Conservation (phyloP, 1,284 basidiomycete species). For the Pyrrhoderma noxium region DNA sequence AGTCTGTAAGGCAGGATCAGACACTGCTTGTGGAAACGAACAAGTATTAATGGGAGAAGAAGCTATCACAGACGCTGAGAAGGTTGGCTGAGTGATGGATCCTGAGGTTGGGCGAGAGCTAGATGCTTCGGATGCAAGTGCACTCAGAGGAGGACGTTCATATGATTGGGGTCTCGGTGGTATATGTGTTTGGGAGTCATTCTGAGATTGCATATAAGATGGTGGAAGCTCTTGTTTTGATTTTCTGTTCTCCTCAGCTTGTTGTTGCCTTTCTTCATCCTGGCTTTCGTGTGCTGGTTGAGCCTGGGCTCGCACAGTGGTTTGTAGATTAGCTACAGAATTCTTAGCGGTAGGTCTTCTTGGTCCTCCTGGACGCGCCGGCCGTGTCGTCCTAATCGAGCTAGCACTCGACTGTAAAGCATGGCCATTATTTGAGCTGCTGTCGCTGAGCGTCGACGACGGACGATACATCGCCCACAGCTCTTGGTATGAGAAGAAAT, state of each 20-base stretch:
- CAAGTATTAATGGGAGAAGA: background rate
- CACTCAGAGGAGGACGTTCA: slow-evolving; percentile 1
- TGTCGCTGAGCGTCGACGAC: slow-evolving; percentile 4
- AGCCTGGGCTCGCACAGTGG: background rate
- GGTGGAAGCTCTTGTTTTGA: slow-evolving; percentile 5
- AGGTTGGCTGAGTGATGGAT: background rate
- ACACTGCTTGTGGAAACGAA: background rate
- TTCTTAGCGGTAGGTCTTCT: slow-evolving; percentile 11
- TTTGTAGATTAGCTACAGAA: slow-evolving; percentile 4
- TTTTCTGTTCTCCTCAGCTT: background rate
- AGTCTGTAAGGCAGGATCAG: background rate
- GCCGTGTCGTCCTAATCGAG: slow-evolving; percentile 2
- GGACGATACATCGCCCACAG: slow-evolving; percentile 7
- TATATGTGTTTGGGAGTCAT: slow-evolving; percentile 1
- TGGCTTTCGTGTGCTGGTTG: background rate
- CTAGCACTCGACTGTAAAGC: background rate
- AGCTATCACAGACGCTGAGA: background rate
- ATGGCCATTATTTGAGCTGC: background rate
- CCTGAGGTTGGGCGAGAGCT: slow-evolving; percentile 2
- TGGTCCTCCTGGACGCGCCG: slow-evolving; percentile 8
- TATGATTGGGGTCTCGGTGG: background rate
- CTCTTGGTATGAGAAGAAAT: background rate
- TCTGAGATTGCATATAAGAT: slow-evolving; percentile 10
- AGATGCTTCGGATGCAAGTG: slow-evolving; percentile 5
- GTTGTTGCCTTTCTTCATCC: background rate